Conservation (phyloP, 306 rosid genomes). For the Canavalia gladiata region DNA sequence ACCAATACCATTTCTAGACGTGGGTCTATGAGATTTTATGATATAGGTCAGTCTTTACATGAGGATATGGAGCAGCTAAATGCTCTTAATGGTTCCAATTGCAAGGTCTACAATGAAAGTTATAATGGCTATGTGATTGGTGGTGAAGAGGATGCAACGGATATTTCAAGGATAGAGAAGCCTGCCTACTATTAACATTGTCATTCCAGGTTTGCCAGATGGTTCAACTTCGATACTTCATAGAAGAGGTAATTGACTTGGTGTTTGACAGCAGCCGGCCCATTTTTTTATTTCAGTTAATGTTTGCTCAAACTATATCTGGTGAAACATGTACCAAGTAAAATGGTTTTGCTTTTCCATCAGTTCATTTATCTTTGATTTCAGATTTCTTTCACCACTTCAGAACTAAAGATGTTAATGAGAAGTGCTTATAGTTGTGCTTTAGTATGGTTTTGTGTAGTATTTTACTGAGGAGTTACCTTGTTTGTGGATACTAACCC, state of each 20-base stretch:
- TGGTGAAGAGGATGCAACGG: slow-evolving; percentile 60
- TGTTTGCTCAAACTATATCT: not conserved
- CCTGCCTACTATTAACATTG: slow-evolving; percentile 48
- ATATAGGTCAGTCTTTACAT: slow-evolving; percentile 39
- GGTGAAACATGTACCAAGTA: not conserved
- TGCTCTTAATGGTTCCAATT: slow-evolving; percentile 42
- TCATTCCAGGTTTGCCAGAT: slow-evolving; percentile 72
- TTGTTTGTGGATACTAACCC: not conserved
- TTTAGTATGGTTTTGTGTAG: no score
- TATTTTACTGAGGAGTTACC: no score
- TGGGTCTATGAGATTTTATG: slow-evolving; percentile 43
- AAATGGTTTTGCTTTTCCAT: not conserved
- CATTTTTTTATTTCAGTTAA: not conserved
- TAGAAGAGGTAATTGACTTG: slow-evolving; percentile 68
- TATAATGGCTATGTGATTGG: slow-evolving; percentile 69
- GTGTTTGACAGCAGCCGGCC: slow-evolving; percentile 13
- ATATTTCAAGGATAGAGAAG: slow-evolving; percentile 54
- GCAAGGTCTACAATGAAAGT: slow-evolving; percentile 55
- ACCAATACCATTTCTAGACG: slow-evolving; percentile 43
- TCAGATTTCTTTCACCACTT: not conserved
- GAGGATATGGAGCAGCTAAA: slow-evolving; percentile 9
- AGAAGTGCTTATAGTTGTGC: no score
- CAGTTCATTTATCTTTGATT: not conserved
- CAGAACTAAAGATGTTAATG: no score
- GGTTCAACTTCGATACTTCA: slow-evolving; percentile 79